phyloP scores from a whole-genome alignment of 164 flowering plant species.

The Magnolia sinica region DNA sequence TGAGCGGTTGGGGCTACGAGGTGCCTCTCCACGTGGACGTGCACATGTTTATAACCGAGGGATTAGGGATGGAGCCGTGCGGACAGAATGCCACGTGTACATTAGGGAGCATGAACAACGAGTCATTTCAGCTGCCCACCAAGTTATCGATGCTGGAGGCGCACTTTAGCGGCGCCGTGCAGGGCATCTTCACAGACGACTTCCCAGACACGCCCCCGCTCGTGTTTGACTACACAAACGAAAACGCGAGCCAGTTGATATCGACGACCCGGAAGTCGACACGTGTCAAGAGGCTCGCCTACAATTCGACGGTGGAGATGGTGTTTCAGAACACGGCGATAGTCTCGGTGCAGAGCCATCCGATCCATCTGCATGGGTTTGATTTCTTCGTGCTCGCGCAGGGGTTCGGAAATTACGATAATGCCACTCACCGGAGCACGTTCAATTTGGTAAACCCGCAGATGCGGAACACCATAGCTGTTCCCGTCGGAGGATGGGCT shows the following conservation, averaged over 20 bases:
- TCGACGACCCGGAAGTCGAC: slow-evolving; percentile 32
- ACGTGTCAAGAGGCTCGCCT: slow-evolving; percentile 45
- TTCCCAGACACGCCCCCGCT: slow-evolving; percentile 56
- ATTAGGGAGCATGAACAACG: slow-evolving; percentile 65
- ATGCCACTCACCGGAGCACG: slow-evolving; percentile 20
- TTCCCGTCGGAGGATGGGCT: slow-evolving; percentile 83
- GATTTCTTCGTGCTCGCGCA: slow-evolving; percentile 47
- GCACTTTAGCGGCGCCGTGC: slow-evolving; percentile 20
- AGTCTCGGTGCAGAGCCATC: slow-evolving; percentile 31
- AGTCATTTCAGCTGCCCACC: slow-evolving; percentile 41
- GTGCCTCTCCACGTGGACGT: slow-evolving; percentile 47
- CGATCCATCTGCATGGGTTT: slow-evolving; percentile 29
- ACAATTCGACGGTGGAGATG: slow-evolving; percentile 54
- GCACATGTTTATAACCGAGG: slow-evolving; percentile 56
- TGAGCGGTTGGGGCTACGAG: slow-evolving; percentile 18
- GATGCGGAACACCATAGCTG: slow-evolving; percentile 64
- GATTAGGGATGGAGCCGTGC: slow-evolving; percentile 42
- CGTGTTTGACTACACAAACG: slow-evolving; percentile 51
- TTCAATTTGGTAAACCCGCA: slow-evolving; percentile 62
- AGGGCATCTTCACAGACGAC: slow-evolving; percentile 49
- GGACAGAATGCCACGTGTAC: slow-evolving; percentile 27
- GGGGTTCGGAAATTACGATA: slow-evolving; percentile 67
- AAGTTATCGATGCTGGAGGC: slow-evolving; percentile 52
- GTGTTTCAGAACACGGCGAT: slow-evolving; percentile 73
- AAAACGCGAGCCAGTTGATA: slow-evolving; percentile 14